A percentile compares a stretch with the other conserved stretches of the same genome.
Evolutionary conservation across 148 eudicot genomes (phyloP).

Genomic region (Rhododendron williamsianum): DNA sequence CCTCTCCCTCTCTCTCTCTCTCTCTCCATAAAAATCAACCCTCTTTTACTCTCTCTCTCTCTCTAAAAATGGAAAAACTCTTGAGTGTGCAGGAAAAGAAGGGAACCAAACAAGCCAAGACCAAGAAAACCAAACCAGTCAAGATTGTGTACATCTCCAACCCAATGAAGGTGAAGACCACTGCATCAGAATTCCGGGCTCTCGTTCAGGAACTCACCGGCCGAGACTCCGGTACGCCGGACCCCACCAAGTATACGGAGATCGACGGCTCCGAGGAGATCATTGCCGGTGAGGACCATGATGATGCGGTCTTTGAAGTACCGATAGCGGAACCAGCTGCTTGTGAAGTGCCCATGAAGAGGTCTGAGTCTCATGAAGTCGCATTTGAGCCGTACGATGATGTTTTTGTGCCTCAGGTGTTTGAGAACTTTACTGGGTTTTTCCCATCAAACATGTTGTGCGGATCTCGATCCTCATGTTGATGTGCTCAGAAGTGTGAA

Average conservation of each 20-base stretch:
- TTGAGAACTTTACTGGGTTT: slow-evolving; percentile 13
- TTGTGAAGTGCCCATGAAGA: neutral
- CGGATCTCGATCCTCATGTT: neutral
- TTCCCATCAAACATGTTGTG: slow-evolving; percentile 10
- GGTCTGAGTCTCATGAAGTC: slow-evolving; percentile 8
- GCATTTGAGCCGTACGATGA: slow-evolving; percentile 9
- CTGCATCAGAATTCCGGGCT: slow-evolving; percentile 41
- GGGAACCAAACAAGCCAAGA: slow-evolving; percentile 15
- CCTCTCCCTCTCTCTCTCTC: neutral
- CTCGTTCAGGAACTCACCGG: slow-evolving; percentile 55
- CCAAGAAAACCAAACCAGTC: slow-evolving; percentile 27
- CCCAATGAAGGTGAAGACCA: slow-evolving; percentile 41
- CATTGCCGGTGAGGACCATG: too few species aligned
- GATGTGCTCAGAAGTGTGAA: neutral
- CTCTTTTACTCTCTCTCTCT: neutral
- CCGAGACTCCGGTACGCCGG: slow-evolving; percentile 28
- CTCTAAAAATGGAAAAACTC: slow-evolving; percentile 11
- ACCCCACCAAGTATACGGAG: neutral
- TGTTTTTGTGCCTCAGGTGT: slow-evolving; percentile 13
- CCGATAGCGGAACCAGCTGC: neutral
- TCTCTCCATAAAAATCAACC: neutral
- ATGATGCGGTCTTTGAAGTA: neutral
- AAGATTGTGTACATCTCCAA: slow-evolving; percentile 59
- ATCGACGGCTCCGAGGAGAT: neutral
- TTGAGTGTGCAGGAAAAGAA: slow-evolving; percentile 11